These are phyloP conservation scores for Osmozyma mogii DNA, from an alignment of 805 yeast species.

Conservation along the genomic window DNA sequence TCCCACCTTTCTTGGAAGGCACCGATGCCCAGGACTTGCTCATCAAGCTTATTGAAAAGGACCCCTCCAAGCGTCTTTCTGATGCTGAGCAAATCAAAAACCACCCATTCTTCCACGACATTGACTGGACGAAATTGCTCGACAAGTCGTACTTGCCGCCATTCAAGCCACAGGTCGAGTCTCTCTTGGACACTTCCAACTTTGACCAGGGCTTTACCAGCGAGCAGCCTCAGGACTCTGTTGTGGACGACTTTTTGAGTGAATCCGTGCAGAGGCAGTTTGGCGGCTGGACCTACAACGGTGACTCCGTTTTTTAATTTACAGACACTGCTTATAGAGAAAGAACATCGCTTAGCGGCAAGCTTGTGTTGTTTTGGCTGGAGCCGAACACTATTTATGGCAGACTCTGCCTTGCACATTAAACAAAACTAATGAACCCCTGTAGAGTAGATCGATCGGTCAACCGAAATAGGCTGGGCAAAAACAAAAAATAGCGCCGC, in stretches of 20 bases:
- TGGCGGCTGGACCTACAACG: conserved; percentile 98
- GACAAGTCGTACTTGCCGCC: conserved; percentile 92
- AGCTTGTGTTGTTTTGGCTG: too few species aligned
- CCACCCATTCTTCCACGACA: conserved; percentile 80
- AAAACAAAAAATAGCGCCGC: too few species aligned
- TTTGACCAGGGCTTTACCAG: conserved; percentile 88
- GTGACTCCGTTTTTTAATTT: conserved; percentile 33
- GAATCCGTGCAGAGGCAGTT: conserved; percentile 96
- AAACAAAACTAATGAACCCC: too few species aligned
- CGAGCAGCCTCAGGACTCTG: conserved; percentile 91
- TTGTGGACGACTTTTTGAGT: conserved; percentile 83
- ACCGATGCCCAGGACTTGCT: conserved; percentile 78
- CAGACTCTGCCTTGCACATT: too few species aligned
- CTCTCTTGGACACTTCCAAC: conserved; percentile 83
- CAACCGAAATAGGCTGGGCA: too few species aligned
- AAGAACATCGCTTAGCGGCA: too few species aligned
- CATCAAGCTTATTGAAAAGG: conserved; percentile 69
- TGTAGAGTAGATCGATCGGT: too few species aligned
- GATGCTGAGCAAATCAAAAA: conserved; percentile 80
- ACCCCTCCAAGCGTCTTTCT: conserved; percentile 70
- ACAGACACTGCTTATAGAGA: too few species aligned
- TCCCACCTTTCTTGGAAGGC: conserved; percentile 78
- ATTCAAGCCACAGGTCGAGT: conserved; percentile 83
- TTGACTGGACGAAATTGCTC: conserved; percentile 80
- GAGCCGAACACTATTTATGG: too few species aligned